phyloP scores from a whole-genome alignment of 176 grass and related monocot genomes.

The Avena eriantha region DNA sequence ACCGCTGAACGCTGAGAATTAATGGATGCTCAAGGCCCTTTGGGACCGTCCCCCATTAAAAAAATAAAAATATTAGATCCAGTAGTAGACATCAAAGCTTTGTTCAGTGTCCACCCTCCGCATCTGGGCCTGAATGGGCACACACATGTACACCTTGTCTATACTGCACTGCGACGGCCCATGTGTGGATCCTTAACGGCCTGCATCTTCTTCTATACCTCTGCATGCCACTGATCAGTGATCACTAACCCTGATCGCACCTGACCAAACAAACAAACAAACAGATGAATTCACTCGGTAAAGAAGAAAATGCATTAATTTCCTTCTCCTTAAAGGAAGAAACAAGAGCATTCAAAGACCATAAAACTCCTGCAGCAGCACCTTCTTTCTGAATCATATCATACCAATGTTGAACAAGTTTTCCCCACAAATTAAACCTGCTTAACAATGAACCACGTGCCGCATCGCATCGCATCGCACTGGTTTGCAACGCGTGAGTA shows the following conservation, averaged over 20 bases:
- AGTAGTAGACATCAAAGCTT: not conserved
- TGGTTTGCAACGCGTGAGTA: too few relatives aligned
- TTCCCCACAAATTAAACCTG: too few relatives aligned
- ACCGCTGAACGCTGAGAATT: too few relatives aligned
- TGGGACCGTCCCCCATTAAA: too few relatives aligned
- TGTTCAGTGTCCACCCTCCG: not conserved
- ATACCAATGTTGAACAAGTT: too few relatives aligned
- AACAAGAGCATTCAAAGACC: not conserved
- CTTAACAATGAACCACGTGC: too few relatives aligned
- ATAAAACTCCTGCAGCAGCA: not conserved
- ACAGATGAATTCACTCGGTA: not conserved
- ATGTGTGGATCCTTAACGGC: not conserved
- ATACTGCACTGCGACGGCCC: not conserved
- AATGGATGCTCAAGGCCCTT: too few relatives aligned
- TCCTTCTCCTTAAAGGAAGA: not conserved
- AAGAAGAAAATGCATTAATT: not conserved
- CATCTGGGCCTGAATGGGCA: not conserved
- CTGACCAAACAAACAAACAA: not conserved
- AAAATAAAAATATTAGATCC: too few relatives aligned
- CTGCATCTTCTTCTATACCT: conserved; percentile 12
- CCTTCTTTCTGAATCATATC: not conserved
- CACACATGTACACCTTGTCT: not conserved
- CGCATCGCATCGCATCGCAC: not conserved
- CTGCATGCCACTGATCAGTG: not conserved
- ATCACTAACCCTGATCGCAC: too few relatives aligned